Evolutionary conservation across 176 grass and related monocot genomes (phyloP), one percentile per base, ranked within the genome.

Genomic region (Eragrostis nindensis): DNA sequence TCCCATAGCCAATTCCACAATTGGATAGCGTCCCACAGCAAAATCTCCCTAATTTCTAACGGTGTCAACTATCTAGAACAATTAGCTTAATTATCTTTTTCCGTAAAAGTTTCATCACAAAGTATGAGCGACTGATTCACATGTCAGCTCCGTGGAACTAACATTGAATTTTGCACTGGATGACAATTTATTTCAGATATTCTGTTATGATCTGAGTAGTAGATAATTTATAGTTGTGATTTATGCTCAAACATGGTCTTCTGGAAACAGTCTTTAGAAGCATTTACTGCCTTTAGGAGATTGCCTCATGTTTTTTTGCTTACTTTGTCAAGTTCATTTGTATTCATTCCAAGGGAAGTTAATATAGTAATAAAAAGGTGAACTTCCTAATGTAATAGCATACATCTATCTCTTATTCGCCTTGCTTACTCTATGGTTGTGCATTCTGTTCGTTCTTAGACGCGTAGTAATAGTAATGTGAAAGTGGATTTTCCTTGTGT

Each of bases 21-120:
- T n/a, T n/a, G n/a, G n/a, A n/a, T n/a, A n/a, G n/a, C n/a, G n/a
- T n/a, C n/a, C n/a, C n/a, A n/a, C n/a, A n/a, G n/a, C n/a, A n/a
- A n/a, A n/a, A n/a, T n/a, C n/a, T n/a, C n/a, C n/a, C n/a, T n/a
- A n/a, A n/a, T n/a, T n/a, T n/a, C n/a, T n/a, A n/a, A n/a, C n/a
- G n/a, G n/a, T n/a, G 29, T 13, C 47, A 32, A 81, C 40, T 71
- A 47, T 66, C 24, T 76, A 12, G 71, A 81, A 81, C 7, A 54
- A 14, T 21, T 74, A 56, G 50, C 55, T 46, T 75, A 10, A 68
- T n/a, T 62, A 27, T 50, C 38, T 62, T 18, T 50, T n/a, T 82
- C 32, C 69, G n/a, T 76, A 17, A 15, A 73, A 86, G 69, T 85
- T 76, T 85, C 47, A 24, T 52, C 43, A 79, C 19, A 10, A 42